Conservation (phyloP, 73 alveolate genomes). For the Effrenium voratum region DNA sequence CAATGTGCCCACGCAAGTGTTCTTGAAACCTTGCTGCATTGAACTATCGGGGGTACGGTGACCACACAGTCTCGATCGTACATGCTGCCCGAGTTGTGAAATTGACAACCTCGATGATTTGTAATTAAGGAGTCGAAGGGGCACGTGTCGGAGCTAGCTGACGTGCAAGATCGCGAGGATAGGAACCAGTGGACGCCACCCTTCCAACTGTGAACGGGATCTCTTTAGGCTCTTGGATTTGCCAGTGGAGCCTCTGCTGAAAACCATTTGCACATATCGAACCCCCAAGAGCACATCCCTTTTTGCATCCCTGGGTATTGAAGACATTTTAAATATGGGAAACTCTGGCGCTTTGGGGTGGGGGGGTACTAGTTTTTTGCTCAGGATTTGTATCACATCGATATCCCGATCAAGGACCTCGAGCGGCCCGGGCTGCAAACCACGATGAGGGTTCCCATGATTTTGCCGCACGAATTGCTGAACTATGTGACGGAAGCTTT, state of each 20-base stretch:
- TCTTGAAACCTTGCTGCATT: neutral
- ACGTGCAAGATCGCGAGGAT: neutral
- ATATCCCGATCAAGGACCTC: neutral
- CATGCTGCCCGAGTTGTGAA: too few species aligned
- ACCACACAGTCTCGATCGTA: too few species aligned
- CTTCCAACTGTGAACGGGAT: neutral
- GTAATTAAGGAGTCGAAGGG: too few species aligned
- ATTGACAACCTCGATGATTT: too few species aligned
- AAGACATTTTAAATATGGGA: too few species aligned
- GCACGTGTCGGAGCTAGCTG: too few species aligned
- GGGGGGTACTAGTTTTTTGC: too few species aligned
- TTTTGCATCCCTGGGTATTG: too few species aligned
- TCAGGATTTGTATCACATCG: neutral
- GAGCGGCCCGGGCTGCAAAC: neutral
- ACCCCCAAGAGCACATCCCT: too few species aligned
- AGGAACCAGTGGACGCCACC: neutral
- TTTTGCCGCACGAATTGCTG: slow-evolving; percentile 18
- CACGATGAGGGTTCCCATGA: neutral
- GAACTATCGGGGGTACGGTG: too few species aligned
- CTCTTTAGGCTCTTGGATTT: neutral
- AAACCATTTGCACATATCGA: neutral
- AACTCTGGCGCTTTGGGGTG: too few species aligned
- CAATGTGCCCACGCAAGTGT: neutral
- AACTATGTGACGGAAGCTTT: neutral
- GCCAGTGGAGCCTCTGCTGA: neutral